These are phyloP conservation scores for Endocalyx cinctus DNA, from an alignment of 2,329 filamentous ascomycete species.

Conservation along the genomic window DNA sequence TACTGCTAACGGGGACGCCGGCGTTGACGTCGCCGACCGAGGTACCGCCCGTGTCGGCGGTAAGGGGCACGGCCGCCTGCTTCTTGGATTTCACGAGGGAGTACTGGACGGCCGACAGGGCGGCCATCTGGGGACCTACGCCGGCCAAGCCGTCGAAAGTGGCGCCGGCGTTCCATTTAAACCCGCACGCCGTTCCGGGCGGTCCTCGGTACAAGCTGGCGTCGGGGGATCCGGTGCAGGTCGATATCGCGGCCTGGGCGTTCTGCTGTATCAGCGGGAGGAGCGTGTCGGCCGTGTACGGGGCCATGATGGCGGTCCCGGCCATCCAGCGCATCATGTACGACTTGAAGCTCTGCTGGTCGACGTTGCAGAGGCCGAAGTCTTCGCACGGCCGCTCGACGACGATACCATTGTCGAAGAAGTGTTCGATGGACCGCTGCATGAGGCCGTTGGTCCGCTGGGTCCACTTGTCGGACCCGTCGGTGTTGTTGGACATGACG, in stretches of 20 bases:
- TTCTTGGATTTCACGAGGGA: constrained; percentile 40
- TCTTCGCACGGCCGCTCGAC: constrained; percentile 65
- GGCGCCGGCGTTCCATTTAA: constrained; percentile 52
- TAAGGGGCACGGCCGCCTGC: constrained; percentile 37
- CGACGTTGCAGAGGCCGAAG: constrained; percentile 57
- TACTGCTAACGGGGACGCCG: constrained; percentile 27
- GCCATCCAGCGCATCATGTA: constrained; percentile 67
- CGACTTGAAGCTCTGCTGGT: constrained; percentile 73
- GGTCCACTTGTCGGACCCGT: constrained; percentile 47
- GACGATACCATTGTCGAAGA: constrained; percentile 54
- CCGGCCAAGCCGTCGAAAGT: constrained; percentile 56
- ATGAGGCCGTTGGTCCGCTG: constrained; percentile 55
- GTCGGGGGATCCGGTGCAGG: constrained; percentile 44
- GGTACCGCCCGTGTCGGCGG: constrained; percentile 54
- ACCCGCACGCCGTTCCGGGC: constrained; percentile 61
- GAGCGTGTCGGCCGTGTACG: constrained; percentile 45
- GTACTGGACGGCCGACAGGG: constrained; percentile 59
- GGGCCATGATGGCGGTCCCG: constrained; percentile 49
- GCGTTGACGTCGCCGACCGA: constrained; percentile 47
- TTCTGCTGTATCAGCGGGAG: constrained; percentile 46
- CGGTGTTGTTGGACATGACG: constrained; percentile 61
- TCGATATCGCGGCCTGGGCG: constrained; percentile 46
- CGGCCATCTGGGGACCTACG: constrained; percentile 68
- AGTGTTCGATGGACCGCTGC: constrained; percentile 43
- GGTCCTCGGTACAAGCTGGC: constrained; percentile 43